Base-by-base conservation (phyloP, 768 basidiomycete genomes). In the Gymnopilus dilepis region DNA sequence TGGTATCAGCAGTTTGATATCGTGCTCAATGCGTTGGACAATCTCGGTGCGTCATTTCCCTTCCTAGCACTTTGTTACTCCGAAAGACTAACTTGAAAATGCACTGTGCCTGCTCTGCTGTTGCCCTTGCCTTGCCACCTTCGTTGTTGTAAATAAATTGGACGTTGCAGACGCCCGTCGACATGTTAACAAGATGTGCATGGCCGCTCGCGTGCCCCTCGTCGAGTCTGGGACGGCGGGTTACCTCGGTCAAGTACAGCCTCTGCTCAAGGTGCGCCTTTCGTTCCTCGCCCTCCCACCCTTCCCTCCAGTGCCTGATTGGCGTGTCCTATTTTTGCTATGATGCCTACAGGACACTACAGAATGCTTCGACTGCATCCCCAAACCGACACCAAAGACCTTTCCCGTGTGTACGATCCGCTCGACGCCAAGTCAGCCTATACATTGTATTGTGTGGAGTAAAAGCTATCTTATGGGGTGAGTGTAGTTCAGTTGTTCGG, bases 401-500 rank as follows among this genome's bases (percentile, higher is more conserved):
- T 99, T 94, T 71, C 96, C 97, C 0, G 96, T 99, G 9, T 99
- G 97, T 73, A 99, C 97, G 0, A 99, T 99, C 66, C 89, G 97
- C 38, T 94, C 94, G 2, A 99, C 97, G 0, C 97, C 97, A 0
- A 94, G 91, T 59, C 96, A 97, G 65, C 95, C 97, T 0, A 97
- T 99, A 53, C 97, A 99, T 69, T 99, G 97, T 70, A 98, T 99
- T 51, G 96, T 98, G 2, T 99, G 97, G 97, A 95, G 94, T 30
- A 99, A 99, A 74, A 95, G 88, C 59, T 99, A 99, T 78, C 87
- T 99, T 12, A 85, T 98, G 69, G 89, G 91, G 96, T 94, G 67
- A 71, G 91, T 76, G n/a, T n/a, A n/a, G n/a, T n/a, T n/a, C n/a
- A n/a, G n/a, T n/a, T n/a, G n/a, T n/a, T n/a, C n/a, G n/a, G n/a